Evolutionary conservation across 192 early-diverging fungal species (phyloP), one percentile per base, ranked within the genome.

Genomic region (Backusella westeae): DNA sequence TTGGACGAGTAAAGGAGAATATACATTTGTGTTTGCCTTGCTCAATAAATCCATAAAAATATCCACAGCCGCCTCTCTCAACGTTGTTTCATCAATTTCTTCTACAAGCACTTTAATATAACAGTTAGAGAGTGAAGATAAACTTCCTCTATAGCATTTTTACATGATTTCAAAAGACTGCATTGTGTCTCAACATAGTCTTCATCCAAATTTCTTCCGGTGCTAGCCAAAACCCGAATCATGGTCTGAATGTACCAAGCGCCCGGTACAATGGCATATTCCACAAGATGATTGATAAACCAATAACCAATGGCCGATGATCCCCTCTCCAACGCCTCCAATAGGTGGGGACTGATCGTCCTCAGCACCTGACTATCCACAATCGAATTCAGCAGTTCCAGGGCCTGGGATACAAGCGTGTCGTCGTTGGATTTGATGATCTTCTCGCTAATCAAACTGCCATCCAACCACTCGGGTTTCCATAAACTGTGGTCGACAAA

Each of bases 401-500:
- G 34, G 49, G 42, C 14, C 70, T 49, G 70, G 1, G 70, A 23
- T 32, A 39, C 42, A 26, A 49, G 41, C 0, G 76, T 74, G 42
- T 53, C 65, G 38, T 81, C 80, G 10, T 66, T 39, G 15, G 72
- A 26, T 6, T 42, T n/a, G 4, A 81, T 56, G 17, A 49, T 56
- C n/a, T 49, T 63, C 23, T 68, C 41, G 0, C 67, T 36, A 6
- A 81, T 74, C 35, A 77, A n/a, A 44, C 15, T 72, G 7, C 76
- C 75, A 44, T 72, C 66, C 26, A 67, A 34, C 80, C 76, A 81
- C 14, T 67, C 69, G 1, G 71, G 26, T 9, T 70, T 69, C 80
- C 80, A 81, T 23, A 78, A 34, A 4, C 42, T 66, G 4, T 74
- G 67, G 19, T 75, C 68, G 7, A 81, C 39, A 34, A 63, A 70